Conservation (phyloP, 1,284 basidiomycete genomes). For the Ceratobasidium sp. region DNA sequence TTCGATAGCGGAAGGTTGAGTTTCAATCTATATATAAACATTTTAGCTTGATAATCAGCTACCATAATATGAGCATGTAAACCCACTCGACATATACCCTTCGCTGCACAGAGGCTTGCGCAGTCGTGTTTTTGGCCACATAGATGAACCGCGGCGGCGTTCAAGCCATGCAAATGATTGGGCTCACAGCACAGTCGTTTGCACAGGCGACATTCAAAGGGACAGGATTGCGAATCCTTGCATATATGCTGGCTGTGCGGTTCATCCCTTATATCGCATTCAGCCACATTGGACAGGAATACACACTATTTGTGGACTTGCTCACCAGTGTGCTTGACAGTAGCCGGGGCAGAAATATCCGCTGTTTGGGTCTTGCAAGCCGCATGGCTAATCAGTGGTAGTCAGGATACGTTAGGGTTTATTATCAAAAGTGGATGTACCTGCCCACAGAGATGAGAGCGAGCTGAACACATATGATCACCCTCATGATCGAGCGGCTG, state of each 20-base stretch:
- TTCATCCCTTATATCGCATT: conserved; percentile 56
- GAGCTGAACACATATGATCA: conserved; percentile 62
- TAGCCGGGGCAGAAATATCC: conserved; percentile 54
- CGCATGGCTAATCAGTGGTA: conserved; percentile 55
- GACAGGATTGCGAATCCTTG: conserved; percentile 57
- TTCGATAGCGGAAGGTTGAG: conserved; percentile 62
- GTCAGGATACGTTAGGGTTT: neutral
- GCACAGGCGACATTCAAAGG: conserved; percentile 61
- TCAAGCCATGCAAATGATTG: conserved; percentile 63
- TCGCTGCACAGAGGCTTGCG: conserved; percentile 52
- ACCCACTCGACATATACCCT: conserved; percentile 58
- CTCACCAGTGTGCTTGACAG: conserved; percentile 48
- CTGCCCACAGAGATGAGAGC: conserved; percentile 62
- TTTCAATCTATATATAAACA: conserved; percentile 56
- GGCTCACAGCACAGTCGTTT: conserved; percentile 57
- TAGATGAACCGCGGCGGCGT: conserved; percentile 55
- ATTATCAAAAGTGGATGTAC: conserved; percentile 47
- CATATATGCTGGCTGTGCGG: conserved; percentile 59
- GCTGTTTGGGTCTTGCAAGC: conserved; percentile 49
- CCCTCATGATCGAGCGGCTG: conserved; percentile 55
- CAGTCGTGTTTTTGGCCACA: conserved; percentile 65
- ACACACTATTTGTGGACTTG: neutral
- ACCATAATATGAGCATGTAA: no score
- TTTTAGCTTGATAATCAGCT: no score
- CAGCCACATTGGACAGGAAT: neutral